Evolutionary conservation across 306 rosid species (phyloP), one percentile per base, ranked within the genome.

Genomic region (Ormosia emarginata): DNA sequence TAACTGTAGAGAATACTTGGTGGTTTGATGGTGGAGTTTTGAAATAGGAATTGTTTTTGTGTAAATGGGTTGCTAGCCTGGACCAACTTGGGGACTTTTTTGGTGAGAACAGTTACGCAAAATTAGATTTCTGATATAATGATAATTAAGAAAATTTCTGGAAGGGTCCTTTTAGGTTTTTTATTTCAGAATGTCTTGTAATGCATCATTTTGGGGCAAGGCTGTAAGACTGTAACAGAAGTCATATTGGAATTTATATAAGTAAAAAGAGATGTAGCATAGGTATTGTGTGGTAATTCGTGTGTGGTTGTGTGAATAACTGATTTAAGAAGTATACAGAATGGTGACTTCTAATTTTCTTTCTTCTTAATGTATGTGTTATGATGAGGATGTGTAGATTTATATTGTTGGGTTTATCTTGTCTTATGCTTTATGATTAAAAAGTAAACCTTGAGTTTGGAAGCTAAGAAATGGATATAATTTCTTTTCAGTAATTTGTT

Each of bases 381-480:
- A 70, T 32, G 34, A 57, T 11, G 50, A 37, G 77, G 43, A 66
- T 46, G 57, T 53, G 17, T 18, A 24, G 64, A 18, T 79, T 1
- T 34, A 37, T 85, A 33, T 40, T 70, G 15, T 72, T 33, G 44
- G 49, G 41, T 67, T 39, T 71, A 44, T 33, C 65, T 68, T 70
- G 41, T 75, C 11, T 46, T 65, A 6, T 72, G 57, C 63, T 78
- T 57, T 71, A 57, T 59, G 58, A 34, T 52, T 50, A 18, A 33
- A 40, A 73, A 17, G 55, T 66, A 71, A 77, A 57, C 67, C 57
- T 56, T 33, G 52, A 36, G 15, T 71, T 81, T 77, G 74, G 72
- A 57, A 71, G 67, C 74, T 77, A 57, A 56, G 50, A 67, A 41
- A 53, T 53, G 10, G 29, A 41, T 43, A n/a, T 6, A 52, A 41